phyloP scores from a whole-genome alignment of 2,329 filamentous ascomycete species.

The Exophiala sideris region DNA sequence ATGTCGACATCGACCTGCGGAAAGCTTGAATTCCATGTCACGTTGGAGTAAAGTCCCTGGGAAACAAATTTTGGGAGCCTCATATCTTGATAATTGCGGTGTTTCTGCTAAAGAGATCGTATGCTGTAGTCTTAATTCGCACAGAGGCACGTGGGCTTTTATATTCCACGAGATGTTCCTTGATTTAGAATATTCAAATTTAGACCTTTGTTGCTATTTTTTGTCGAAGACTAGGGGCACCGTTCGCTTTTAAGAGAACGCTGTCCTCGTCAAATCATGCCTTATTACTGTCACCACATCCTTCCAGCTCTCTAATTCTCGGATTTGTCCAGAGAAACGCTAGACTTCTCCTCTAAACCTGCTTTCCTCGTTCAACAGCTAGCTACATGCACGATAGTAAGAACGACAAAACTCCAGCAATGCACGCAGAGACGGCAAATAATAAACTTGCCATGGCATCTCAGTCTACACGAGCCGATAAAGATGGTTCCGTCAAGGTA shows the following conservation, averaged over 20 bases:
- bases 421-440: not conserved
- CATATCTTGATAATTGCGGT: not conserved
- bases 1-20: slow-evolving; percentile 1
- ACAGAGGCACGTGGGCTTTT: too few species aligned
- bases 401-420: not conserved
- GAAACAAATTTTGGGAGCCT: not conserved
- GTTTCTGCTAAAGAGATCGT: not conserved
- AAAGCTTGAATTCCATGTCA: not conserved
- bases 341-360: too few species aligned
- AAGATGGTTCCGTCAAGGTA: not conserved
- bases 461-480: not conserved
- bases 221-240: too few species aligned
- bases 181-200: too few species aligned
- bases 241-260: too few species aligned
- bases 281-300: too few species aligned
- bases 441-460: not conserved
- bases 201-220: too few species aligned
- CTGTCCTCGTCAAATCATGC: too few species aligned
- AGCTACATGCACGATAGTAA: not conserved
- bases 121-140: not conserved
- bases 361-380: not conserved
- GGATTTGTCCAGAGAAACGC: too few species aligned
- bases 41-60: not conserved
- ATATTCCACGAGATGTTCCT: too few species aligned
- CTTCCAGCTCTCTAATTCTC: too few species aligned